These are phyloP conservation scores for Lachnellula arida DNA, from an alignment of 2,329 filamentous ascomycete species.

Conservation along the genomic window DNA sequence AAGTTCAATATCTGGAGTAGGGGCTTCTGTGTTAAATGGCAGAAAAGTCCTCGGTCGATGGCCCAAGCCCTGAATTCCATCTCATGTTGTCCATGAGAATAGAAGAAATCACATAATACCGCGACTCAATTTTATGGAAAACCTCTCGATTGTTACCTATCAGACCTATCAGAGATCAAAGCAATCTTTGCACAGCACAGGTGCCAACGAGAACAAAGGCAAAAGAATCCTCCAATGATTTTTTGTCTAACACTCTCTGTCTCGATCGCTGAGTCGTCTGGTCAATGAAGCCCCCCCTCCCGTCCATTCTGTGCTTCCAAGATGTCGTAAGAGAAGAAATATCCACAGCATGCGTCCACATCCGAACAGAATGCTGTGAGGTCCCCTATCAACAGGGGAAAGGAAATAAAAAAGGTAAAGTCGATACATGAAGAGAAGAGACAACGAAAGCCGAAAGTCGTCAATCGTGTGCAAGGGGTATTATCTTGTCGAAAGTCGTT, in stretches of 20 bases:
- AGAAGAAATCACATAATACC: background rate
- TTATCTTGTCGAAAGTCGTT: conserved; percentile 26
- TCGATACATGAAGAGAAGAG: conserved; percentile 29
- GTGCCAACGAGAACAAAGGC: conserved; percentile 3
- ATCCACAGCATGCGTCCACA: background rate
- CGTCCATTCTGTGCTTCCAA: conserved; percentile 6
- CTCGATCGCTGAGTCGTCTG: background rate
- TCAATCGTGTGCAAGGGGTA: conserved; percentile 29
- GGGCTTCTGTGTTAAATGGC: too few species aligned
- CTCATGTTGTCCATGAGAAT: background rate
- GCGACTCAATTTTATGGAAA: background rate
- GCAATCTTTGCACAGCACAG: background rate
- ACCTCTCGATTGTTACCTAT: background rate
- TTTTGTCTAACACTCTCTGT: conserved; percentile 11
- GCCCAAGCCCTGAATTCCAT: background rate
- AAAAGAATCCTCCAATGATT: conserved; percentile 2
- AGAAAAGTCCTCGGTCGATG: too few species aligned
- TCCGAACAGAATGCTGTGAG: conserved; percentile 1
- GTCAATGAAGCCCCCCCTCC: conserved; percentile 17
- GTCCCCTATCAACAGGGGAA: conserved; percentile 5
- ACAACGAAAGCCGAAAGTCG: conserved; percentile 24
- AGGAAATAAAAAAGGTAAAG: conserved; percentile 15
- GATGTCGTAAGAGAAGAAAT: background rate
- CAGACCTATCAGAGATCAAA: background rate
- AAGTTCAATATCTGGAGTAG: too few species aligned